phyloP scores from a whole-genome alignment of 257 asterid species.

The Solanum medicagineum region DNA sequence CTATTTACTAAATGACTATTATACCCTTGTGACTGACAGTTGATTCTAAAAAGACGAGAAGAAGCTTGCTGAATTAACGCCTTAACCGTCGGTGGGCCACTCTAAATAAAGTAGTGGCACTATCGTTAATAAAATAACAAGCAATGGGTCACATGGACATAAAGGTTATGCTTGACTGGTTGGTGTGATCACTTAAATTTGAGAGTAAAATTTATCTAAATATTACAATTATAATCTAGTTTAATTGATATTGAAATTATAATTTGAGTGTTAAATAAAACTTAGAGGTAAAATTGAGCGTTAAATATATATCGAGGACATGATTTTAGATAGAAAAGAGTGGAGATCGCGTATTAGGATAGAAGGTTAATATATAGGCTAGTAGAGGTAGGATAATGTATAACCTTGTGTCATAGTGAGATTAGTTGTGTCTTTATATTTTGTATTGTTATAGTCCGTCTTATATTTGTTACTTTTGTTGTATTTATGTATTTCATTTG shows the following conservation, averaged over 20 bases:
- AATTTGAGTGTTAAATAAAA: neutral
- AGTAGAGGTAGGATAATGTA: no score
- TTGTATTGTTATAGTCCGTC: no score
- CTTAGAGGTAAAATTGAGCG: neutral
- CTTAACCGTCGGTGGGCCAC: constrained; percentile 66
- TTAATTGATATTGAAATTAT: neutral
- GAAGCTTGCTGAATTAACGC: constrained; percentile 61
- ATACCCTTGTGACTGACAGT: constrained; percentile 16
- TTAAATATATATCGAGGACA: no score
- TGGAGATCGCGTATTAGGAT: no score
- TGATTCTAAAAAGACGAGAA: constrained; percentile 14
- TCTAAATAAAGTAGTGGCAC: constrained; percentile 16
- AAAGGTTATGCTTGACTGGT: neutral
- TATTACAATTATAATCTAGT: no score
- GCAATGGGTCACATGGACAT: constrained; percentile 16
- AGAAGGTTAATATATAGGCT: no score
- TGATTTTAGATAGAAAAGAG: no score
- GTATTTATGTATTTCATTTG: no score
- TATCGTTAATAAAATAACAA: constrained; percentile 19
- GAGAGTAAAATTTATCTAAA: no score
- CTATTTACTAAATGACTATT: constrained; percentile 9
- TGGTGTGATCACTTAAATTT: neutral
- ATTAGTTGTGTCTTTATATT: no score
- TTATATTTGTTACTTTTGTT: no score
- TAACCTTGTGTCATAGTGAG: no score